These are phyloP conservation scores for Austroboletus niveus DNA, from an alignment of 1,284 basidiomycete species.

Conservation along the genomic window DNA sequence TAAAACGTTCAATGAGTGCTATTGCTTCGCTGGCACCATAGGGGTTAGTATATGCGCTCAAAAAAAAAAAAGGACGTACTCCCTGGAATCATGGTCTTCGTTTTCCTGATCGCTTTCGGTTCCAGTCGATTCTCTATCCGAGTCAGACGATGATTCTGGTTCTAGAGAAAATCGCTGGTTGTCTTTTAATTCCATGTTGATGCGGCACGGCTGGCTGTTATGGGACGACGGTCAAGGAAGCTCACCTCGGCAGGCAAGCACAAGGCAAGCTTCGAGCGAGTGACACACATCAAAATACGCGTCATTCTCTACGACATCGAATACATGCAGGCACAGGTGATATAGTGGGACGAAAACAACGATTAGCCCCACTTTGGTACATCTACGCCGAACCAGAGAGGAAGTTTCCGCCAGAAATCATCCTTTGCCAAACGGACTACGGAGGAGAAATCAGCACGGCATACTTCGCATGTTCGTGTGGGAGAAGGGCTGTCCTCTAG, in stretches of 20 bases:
- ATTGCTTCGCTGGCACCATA: constrained; percentile 22
- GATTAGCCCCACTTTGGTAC: constrained; percentile 48
- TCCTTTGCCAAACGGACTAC: constrained; percentile 56
- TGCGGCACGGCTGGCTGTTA: too few relatives aligned
- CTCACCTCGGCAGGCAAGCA: not conserved
- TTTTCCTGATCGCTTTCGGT: constrained; percentile 16
- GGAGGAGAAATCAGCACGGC: constrained; percentile 55
- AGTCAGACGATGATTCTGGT: not conserved
- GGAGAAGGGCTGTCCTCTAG: constrained; percentile 39
- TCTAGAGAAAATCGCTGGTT: not conserved
- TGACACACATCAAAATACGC: constrained; percentile 1
- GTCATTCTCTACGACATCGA: constrained; percentile 2
- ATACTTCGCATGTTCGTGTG: constrained; percentile 62
- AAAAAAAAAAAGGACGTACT: constrained; percentile 4
- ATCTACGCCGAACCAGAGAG: constrained; percentile 64
- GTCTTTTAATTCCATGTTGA: constrained; percentile 1
- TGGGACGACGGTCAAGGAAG: not conserved
- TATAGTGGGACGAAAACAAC: constrained; percentile 5
- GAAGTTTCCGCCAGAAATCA: constrained; percentile 62
- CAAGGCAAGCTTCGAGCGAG: not conserved
- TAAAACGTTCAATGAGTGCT: constrained; percentile 49
- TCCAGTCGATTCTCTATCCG: not conserved
- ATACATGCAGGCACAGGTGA: constrained; percentile 8
- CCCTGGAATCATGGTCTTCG: not conserved
- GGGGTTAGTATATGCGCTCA: constrained; percentile 16